Percentiles rank a stretch among this genome's conserved stretches.
Conservation (phyloP, 73 alveolate species). For the Tetrahymena malaccensis region DNA sequence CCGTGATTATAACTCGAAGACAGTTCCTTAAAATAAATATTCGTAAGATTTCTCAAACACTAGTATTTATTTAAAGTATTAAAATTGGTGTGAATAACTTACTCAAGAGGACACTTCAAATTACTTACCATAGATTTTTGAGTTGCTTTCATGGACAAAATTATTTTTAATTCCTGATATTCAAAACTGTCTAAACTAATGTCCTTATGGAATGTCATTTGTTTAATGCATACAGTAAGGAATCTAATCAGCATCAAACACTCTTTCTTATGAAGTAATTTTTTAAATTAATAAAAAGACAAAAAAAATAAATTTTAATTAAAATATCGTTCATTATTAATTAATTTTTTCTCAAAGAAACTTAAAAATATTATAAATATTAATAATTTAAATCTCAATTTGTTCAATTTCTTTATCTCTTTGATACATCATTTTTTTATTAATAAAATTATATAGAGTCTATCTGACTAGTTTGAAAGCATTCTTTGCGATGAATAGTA, state of each 20-base stretch:
- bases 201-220: background rate
- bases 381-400: no score
- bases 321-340: no score
- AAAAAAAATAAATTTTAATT: no score
- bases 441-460: background rate
- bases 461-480: background rate
- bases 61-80: background rate
- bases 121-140: background rate
- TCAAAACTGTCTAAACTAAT: background rate
- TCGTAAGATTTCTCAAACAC: background rate
- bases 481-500: background rate
- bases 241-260: background rate
- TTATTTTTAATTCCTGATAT: background rate
- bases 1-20: background rate
- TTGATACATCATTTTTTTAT: background rate
- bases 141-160: background rate
- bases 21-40: background rate
- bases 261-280: background rate
- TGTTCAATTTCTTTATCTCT: background rate
- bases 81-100: background rate
- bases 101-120: background rate
- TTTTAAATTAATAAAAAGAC: no score
- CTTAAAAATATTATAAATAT: no score
- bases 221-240: background rate
- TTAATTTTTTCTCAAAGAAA: no score